These are phyloP conservation scores for Nicotiana knightiana DNA, from an alignment of 257 asterid genomes.

Conservation along the genomic window DNA sequence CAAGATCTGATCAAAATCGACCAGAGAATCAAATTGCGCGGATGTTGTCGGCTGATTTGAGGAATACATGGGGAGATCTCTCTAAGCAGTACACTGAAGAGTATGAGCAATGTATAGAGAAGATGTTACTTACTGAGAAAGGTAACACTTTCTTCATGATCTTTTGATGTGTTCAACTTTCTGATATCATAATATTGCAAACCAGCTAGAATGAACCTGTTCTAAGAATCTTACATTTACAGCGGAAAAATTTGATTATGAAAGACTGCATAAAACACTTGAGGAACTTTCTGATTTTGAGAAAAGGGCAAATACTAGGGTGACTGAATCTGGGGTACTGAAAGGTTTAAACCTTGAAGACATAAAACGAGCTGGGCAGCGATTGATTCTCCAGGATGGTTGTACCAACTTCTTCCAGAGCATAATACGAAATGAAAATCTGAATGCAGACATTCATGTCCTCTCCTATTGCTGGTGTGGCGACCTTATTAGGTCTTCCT, in stretches of 20 bases:
- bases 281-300: slow-evolving; percentile 73
- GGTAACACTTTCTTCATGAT: slow-evolving; percentile 30
- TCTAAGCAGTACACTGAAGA: slow-evolving; percentile 80
- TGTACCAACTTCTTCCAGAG: slow-evolving; percentile 62
- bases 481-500: slow-evolving; percentile 87
- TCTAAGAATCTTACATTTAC: slow-evolving; percentile 20
- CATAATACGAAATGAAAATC: slow-evolving; percentile 38
- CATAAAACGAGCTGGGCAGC: slow-evolving; percentile 81
- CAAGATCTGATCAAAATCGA: slow-evolving; percentile 53
- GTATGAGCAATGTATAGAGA: slow-evolving; percentile 81
- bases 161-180: background rate
- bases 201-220: background rate
- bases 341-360: slow-evolving; percentile 87
- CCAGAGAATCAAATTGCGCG: slow-evolving; percentile 55
- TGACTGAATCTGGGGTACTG: slow-evolving; percentile 76
- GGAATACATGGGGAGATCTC: slow-evolving; percentile 66
- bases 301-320: slow-evolving; percentile 71
- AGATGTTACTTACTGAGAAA: slow-evolving; percentile 40
- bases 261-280: slow-evolving; percentile 51
- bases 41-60: slow-evolving; percentile 63
- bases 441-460: slow-evolving; percentile 63
- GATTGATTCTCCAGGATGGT: slow-evolving; percentile 75
- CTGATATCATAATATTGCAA: background rate
- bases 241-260: slow-evolving; percentile 56
- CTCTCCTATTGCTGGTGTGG: slow-evolving; percentile 98